Base-by-base conservation (phyloP, 148 eudicot genomes). In the Fagopyrum esculentum region DNA sequence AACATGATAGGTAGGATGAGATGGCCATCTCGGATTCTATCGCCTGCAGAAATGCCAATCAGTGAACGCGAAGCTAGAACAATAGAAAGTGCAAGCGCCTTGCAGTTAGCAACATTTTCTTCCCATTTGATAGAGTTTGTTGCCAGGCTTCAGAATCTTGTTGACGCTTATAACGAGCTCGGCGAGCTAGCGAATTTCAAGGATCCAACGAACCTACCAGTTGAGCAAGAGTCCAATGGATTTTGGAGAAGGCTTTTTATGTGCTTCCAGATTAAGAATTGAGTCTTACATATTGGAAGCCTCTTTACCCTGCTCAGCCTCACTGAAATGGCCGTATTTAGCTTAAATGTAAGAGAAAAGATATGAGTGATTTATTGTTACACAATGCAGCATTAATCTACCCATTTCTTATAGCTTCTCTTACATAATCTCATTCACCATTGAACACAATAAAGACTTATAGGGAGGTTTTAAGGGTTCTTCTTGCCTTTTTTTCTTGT, bases 61-160 rank as follows among this genome's bases (percentile, higher is more conserved):
- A 83, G 83, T 45, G 86, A 85, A 76, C 78, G 80, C 73, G 88
- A 85, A 81, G 88, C 80, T 8, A 78, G 64, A 66, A 85, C 85
- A 13, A 80, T 60, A 26, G 86, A 87, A 63, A 87, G 88, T 54
- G 88, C 90, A 0, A 87, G 86, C 55, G 78, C 88, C 29, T 61
- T 87, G 81, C 82, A 84, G 6, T 52, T 87, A 77, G 88, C 87
- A 45, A 87, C 90, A 0, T 87, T 85, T 73, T 74, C 88, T 72
- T 85, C 88, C 2, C 85, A 81, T 69, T 52, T 87, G 68, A 83
- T 87, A 2, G 90, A 85, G 71, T 87, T 87, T 73, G 90, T 87
- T 43, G 90, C 90, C 1, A 85, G 90, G 86, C 88, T 87, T 59
- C 86, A 84, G 46, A 78, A 87, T 75, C 74, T 87, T 79, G 88